A percentile compares a stretch with the other conserved stretches of the same genome.
These are phyloP conservation scores for Talaromyces sp. DNA, from an alignment of 2,329 filamentous ascomycete species.

Conservation along the genomic window DNA sequence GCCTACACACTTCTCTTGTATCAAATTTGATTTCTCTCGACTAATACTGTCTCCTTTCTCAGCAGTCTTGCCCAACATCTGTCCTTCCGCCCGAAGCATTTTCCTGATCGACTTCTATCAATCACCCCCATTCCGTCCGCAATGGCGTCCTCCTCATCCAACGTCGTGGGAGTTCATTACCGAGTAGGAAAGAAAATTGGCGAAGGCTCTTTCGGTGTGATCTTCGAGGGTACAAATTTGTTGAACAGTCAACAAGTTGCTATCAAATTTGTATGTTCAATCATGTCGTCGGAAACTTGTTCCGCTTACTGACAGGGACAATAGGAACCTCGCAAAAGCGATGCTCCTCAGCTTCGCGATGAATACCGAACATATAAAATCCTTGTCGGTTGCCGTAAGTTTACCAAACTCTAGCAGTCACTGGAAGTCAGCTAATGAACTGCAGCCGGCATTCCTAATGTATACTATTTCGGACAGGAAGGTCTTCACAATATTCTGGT, in stretches of 20 bases:
- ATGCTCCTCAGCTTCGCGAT: slow-evolving; percentile 94
- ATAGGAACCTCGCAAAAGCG: slow-evolving; percentile 95
- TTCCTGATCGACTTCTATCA: neutral
- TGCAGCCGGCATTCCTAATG: slow-evolving; percentile 93
- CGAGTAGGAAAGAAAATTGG: slow-evolving; percentile 99
- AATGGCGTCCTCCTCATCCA: slow-evolving; percentile 88
- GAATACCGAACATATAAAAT: slow-evolving; percentile 99
- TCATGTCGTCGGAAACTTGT: neutral
- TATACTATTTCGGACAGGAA: slow-evolving; percentile 99
- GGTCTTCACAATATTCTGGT: slow-evolving; percentile 98
- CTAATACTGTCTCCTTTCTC: neutral
- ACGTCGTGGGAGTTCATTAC: slow-evolving; percentile 98
- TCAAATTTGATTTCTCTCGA: neutral
- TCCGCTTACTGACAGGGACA: slow-evolving; percentile 24
- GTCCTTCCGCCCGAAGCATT: neutral
- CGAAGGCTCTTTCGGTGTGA: slow-evolving; percentile 97
- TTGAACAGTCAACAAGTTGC: slow-evolving; percentile 99
- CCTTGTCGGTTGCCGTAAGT: slow-evolving; percentile 96
- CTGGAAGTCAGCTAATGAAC: slow-evolving; percentile 33
- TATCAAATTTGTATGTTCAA: slow-evolving; percentile 87
- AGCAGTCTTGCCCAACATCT: neutral
- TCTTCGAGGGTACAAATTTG: slow-evolving; percentile 97
- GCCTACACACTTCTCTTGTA: neutral
- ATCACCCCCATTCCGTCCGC: slow-evolving; percentile 24
- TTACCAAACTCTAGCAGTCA: slow-evolving; percentile 20